Percentiles rank a stretch among this genome's conserved stretches.
Conservation (phyloP, 1,139 yeast species). For the Meyerozyma athensensis region DNA sequence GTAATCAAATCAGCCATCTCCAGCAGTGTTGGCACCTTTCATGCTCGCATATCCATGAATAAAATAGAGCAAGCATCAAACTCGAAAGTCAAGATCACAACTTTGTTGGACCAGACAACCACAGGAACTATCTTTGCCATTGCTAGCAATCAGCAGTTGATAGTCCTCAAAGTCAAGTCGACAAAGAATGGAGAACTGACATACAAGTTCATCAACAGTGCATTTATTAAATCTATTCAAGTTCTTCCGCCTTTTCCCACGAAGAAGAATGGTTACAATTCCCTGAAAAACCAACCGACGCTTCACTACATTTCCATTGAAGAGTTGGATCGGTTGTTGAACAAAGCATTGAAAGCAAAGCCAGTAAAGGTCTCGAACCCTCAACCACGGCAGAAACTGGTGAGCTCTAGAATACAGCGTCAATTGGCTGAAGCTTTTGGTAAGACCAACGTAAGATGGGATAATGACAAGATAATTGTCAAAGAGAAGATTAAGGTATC, state of each 20-base stretch:
- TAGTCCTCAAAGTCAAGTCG: conserved; percentile 18
- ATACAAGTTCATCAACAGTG: conserved; percentile 52
- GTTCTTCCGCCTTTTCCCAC: conserved; percentile 29
- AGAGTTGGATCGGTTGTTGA: conserved; percentile 16
- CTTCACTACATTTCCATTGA: conserved; percentile 12
- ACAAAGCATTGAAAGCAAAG: conserved; percentile 3
- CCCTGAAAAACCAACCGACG: conserved; percentile 8
- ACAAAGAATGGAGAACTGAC: conserved; percentile 21
- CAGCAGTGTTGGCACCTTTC: not conserved
- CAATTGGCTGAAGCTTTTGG: conserved; percentile 20
- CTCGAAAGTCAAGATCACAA: conserved; percentile 55
- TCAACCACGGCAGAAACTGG: conserved; percentile 8
- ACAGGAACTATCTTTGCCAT: conserved; percentile 62
- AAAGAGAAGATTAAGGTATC: conserved; percentile 23
- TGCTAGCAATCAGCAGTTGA: conserved; percentile 27
- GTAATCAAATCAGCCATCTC: no score
- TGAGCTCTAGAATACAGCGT: conserved; percentile 18
- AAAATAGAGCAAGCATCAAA: conserved; percentile 30
- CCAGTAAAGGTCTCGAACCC: not conserved
- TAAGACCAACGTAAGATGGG: conserved; percentile 22
- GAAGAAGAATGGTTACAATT: conserved; percentile 9
- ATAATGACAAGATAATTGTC: conserved; percentile 19
- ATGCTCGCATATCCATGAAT: conserved; percentile 18
- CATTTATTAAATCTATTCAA: conserved; percentile 53
- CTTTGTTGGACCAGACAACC: conserved; percentile 52